Percentiles rank a stretch among this genome's conserved stretches.
phyloP scores from a whole-genome alignment of 2,329 filamentous ascomycete species.

The Biscogniauxia sp. region DNA sequence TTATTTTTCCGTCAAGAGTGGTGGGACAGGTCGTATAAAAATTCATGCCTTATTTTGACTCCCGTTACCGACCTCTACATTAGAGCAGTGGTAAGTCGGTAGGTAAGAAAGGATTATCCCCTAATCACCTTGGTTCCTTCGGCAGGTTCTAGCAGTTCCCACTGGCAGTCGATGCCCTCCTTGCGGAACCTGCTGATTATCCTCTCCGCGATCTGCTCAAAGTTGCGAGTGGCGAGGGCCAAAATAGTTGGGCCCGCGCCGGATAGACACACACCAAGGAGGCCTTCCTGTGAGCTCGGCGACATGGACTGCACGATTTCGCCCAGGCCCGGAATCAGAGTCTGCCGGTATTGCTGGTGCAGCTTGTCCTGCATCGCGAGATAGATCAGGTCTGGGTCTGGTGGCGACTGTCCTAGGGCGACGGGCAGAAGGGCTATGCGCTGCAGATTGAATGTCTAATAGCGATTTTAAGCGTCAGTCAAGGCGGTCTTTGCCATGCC shows the following conservation, averaged over 20 bases:
- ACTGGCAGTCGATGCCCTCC: conserved; percentile 75
- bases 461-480: not conserved
- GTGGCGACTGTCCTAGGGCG: conserved; percentile 83
- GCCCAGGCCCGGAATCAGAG: conserved; percentile 84
- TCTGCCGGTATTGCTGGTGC: conserved; percentile 93
- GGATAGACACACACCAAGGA: conserved; percentile 91
- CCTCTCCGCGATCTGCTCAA: conserved; percentile 77
- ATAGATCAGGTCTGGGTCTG: conserved; percentile 91
- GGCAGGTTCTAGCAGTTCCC: conserved; percentile 85
- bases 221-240: conserved; percentile 86
- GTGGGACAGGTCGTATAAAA: too few relatives aligned
- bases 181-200: conserved; percentile 73
- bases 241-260: conserved; percentile 94
- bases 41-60: too few relatives aligned
- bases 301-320: conserved; percentile 92
- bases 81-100: too few relatives aligned
- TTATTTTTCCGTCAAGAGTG: too few relatives aligned
- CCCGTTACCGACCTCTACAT: too few relatives aligned
- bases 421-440: conserved; percentile 87
- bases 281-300: conserved; percentile 78
- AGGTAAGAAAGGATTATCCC: not conserved
- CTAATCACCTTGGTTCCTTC: conserved; percentile 54
- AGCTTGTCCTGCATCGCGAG: conserved; percentile 98
- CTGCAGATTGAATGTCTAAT: conserved; percentile 84
- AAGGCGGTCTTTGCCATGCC: not conserved